These are phyloP conservation scores for Phaseolus lunatus DNA, from an alignment of 306 rosid genomes.

Conservation along the genomic window DNA sequence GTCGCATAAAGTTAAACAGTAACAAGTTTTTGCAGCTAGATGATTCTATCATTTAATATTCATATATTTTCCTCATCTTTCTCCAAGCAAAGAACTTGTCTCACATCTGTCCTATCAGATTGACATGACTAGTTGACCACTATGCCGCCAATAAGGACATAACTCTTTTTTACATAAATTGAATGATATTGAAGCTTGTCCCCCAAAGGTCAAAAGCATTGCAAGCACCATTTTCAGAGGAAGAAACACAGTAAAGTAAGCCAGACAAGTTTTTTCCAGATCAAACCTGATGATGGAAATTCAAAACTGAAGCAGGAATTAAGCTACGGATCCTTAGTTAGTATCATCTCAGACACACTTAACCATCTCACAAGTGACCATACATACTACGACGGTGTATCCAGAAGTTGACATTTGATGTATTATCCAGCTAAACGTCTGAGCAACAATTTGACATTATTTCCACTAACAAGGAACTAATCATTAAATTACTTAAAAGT, in stretches of 20 bases:
- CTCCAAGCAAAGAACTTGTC: not conserved
- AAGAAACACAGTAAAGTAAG: constrained; percentile 2
- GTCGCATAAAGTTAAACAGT: not conserved
- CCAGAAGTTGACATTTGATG: not conserved
- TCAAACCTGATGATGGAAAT: not conserved
- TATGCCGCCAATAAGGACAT: not conserved
- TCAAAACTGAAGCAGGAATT: constrained; percentile 1
- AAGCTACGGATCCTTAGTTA: not conserved
- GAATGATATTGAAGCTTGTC: not conserved
- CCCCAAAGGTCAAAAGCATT: not conserved
- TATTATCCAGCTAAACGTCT: not conserved
- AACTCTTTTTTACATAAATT: not conserved
- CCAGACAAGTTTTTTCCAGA: not conserved
- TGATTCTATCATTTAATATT: not conserved
- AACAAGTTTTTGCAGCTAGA: not conserved
- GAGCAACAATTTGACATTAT: not conserved
- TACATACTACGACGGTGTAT: constrained; percentile 4
- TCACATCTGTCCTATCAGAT: not conserved
- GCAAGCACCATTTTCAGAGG: not conserved
- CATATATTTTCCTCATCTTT: not conserved
- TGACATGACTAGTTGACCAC: not conserved
- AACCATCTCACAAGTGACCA: not conserved
- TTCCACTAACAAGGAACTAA: not conserved
- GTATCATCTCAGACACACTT: not conserved
- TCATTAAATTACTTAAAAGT: not conserved